These are phyloP conservation scores for Pyrenophora tritici-repentis DNA, from an alignment of 2,329 filamentous ascomycete genomes.

Conservation along the genomic window DNA sequence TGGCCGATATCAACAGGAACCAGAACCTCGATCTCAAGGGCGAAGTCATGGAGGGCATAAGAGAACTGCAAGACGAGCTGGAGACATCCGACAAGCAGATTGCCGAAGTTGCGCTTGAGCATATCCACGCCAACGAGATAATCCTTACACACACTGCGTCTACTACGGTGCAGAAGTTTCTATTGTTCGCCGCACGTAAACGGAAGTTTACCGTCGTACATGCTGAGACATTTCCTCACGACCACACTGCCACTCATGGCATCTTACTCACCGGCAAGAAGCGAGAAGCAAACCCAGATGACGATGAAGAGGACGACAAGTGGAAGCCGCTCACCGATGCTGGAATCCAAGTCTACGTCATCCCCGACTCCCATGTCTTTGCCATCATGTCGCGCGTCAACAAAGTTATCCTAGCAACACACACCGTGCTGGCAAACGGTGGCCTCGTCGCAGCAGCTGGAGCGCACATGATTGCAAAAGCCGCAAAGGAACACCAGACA, in stretches of 20 bases:
- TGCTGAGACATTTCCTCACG: slow-evolving; percentile 73
- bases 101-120: slow-evolving; percentile 81
- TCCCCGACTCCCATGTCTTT: slow-evolving; percentile 84
- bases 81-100: slow-evolving; percentile 93
- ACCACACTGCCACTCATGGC: slow-evolving; percentile 66
- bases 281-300: slow-evolving; percentile 51
- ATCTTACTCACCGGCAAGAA: slow-evolving; percentile 63
- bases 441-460: slow-evolving; percentile 83
- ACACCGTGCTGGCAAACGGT: slow-evolving; percentile 86
- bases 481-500: slow-evolving; percentile 79
- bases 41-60: slow-evolving; percentile 91
- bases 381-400: slow-evolving; percentile 94
- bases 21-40: slow-evolving; percentile 73
- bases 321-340: slow-evolving; percentile 79
- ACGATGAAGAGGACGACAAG: slow-evolving; percentile 59
- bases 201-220: slow-evolving; percentile 91
- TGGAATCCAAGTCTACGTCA: slow-evolving; percentile 80
- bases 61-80: slow-evolving; percentile 95
- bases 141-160: slow-evolving; percentile 89
- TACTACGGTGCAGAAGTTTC: slow-evolving; percentile 84
- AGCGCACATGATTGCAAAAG: slow-evolving; percentile 80
- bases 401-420: slow-evolving; percentile 90
- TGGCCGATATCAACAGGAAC: slow-evolving; percentile 46
- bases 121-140: slow-evolving; percentile 91
- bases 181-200: slow-evolving; percentile 84